phyloP scores from a whole-genome alignment of 2,329 filamentous ascomycete species.

The Hypoxylon sp. region DNA sequence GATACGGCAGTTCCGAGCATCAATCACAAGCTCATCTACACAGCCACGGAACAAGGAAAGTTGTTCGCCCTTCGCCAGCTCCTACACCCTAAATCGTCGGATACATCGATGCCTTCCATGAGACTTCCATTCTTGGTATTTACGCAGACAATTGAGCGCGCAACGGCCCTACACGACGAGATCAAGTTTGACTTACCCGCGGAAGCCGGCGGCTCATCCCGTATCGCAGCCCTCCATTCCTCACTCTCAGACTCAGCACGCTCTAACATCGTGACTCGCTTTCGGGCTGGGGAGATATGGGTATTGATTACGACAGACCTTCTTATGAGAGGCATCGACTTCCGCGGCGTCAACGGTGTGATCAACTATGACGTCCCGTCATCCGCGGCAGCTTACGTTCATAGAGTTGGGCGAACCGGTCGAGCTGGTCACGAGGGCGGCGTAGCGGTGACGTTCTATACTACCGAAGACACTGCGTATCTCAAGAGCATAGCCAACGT shows the following conservation, averaged over 20 bases:
- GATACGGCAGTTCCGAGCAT: conserved; percentile 95
- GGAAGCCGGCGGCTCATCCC: conserved; percentile 81
- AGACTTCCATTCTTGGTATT: conserved; percentile 94
- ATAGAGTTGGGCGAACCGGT: conserved; percentile 90
- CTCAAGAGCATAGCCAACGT: conserved; percentile 94
- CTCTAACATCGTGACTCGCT: conserved; percentile 83
- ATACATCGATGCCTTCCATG: conserved; percentile 65
- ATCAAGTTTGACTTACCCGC: conserved; percentile 93
- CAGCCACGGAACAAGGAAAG: conserved; percentile 92
- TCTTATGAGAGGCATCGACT: conserved; percentile 90
- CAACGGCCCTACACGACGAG: conserved; percentile 85
- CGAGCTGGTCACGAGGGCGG: conserved; percentile 87
- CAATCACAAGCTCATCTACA: conserved; percentile 86
- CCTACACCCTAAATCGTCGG: conserved; percentile 73
- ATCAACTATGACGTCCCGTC: conserved; percentile 97
- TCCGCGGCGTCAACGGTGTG: conserved; percentile 92
- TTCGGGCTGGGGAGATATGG: conserved; percentile 94
- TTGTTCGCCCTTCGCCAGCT: conserved; percentile 90
- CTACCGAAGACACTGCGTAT: conserved; percentile 88
- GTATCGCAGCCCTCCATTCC: conserved; percentile 91
- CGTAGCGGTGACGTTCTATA: conserved; percentile 92
- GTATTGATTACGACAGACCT: conserved; percentile 96
- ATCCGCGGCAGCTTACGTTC: conserved; percentile 89
- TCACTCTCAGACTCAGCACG: conserved; percentile 80
- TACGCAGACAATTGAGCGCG: conserved; percentile 92